These are phyloP conservation scores for Lachancea mirantina DNA, from an alignment of 805 yeast species.

Conservation along the genomic window DNA sequence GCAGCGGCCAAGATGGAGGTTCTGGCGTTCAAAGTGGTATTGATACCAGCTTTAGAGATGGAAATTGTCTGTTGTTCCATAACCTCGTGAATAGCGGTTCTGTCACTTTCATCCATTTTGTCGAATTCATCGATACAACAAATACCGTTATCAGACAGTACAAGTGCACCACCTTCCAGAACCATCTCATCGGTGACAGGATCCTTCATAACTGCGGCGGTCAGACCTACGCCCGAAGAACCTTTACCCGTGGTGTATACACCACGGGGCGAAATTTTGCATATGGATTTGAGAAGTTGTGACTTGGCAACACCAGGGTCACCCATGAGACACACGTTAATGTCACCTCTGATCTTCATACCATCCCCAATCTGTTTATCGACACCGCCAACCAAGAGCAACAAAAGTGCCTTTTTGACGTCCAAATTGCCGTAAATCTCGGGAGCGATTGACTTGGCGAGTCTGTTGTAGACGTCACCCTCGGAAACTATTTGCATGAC, in stretches of 20 bases:
- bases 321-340: constrained; percentile 93
- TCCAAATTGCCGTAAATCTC: constrained; percentile 93
- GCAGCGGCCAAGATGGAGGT: constrained; percentile 96
- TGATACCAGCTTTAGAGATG: constrained; percentile 95
- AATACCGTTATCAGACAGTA: constrained; percentile 93
- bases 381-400: constrained; percentile 90
- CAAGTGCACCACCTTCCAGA: constrained; percentile 96
- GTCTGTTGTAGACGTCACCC: constrained; percentile 70
- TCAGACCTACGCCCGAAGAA: constrained; percentile 96
- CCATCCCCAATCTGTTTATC: constrained; percentile 95
- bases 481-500: constrained; percentile 48
- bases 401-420: constrained; percentile 80
- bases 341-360: constrained; percentile 94
- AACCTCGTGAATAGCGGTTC: constrained; percentile 80
- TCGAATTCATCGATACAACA: constrained; percentile 99
- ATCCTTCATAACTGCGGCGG: constrained; percentile 98
- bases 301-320: constrained; percentile 99
- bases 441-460: constrained; percentile 91
- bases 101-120: constrained; percentile 94
- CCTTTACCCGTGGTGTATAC: constrained; percentile 98
- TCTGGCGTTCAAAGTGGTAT: constrained; percentile 92
- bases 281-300: constrained; percentile 82
- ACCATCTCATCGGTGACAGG: constrained; percentile 99
- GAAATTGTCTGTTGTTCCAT: constrained; percentile 99
- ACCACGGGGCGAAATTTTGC: constrained; percentile 91